Evolutionary conservation across 1,284 basidiomycete species (phyloP).

Genomic region (Paramarasmius palmivorus): DNA sequence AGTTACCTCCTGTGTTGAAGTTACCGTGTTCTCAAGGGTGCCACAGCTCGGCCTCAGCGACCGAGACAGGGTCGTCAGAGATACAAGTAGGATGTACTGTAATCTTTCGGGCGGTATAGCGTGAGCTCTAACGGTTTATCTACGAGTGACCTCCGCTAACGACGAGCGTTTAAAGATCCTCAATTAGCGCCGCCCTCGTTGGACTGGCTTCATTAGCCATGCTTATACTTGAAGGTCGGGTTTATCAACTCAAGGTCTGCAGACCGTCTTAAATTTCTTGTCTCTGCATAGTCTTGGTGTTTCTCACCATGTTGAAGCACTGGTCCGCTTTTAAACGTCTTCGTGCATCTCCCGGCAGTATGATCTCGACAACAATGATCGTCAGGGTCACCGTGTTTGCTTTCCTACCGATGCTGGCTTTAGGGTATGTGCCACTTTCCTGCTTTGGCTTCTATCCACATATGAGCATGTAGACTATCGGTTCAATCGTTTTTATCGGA

Average conservation of each 20-base stretch:
- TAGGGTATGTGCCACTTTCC: neutral
- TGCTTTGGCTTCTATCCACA: no score
- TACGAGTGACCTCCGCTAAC: no score
- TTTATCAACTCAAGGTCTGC: neutral
- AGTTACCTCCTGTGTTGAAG: neutral
- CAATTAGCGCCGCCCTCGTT: no score
- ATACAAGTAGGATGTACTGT: neutral
- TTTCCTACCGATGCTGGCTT: neutral
- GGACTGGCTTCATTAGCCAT: no score
- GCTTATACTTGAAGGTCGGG: neutral
- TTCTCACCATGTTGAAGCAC: neutral
- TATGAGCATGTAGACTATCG: no score
- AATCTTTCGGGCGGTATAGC: neutral
- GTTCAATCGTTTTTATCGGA: neutral
- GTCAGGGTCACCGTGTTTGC: neutral
- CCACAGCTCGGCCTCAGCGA: neutral
- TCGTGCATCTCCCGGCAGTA: neutral
- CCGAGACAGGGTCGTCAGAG: neutral
- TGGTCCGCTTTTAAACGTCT: neutral
- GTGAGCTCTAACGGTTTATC: constrained; percentile 2
- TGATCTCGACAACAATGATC: neutral
- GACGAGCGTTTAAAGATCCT: no score
- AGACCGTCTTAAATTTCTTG: neutral
- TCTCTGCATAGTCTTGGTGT: neutral
- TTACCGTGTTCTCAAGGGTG: neutral